These are phyloP conservation scores for Crucihimalaya himalaica DNA, from an alignment of 345 rosid genomes.

Conservation along the genomic window DNA sequence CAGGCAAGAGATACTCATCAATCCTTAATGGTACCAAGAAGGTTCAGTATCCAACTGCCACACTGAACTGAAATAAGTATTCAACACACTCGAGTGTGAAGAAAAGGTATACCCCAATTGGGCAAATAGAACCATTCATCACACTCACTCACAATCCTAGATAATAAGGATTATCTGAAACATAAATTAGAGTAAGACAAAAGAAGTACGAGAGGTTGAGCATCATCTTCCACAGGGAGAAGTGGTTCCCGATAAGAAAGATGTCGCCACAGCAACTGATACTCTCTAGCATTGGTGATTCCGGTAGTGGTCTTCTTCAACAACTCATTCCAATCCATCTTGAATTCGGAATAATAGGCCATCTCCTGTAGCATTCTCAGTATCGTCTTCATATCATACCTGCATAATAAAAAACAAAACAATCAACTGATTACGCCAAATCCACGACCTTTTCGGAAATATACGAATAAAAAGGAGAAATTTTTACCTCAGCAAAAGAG, in stretches of 20 bases:
- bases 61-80: background rate
- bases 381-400: conserved; percentile 58
- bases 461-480: background rate
- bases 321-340: conserved; percentile 63
- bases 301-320: conserved; percentile 69
- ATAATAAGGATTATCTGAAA: background rate
- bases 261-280: conserved; percentile 89
- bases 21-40: background rate
- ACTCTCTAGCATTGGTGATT: conserved; percentile 71
- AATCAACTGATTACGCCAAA: background rate
- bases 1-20: conserved; percentile 1
- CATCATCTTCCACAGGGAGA: conserved; percentile 53
- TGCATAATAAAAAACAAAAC: conserved; percentile 36
- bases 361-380: conserved; percentile 64
- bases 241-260: conserved; percentile 66
- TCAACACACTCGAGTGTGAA: no score
- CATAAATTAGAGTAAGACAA: background rate
- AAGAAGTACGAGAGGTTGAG: conserved; percentile 60
- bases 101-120: no score
- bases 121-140: background rate
- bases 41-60: background rate
- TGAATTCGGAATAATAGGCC: conserved; percentile 41
- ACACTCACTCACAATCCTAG: background rate
- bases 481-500: conserved; percentile 62
- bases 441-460: background rate